phyloP scores from a whole-genome alignment of 73 alveolate species.

The Paramecium sonneborni region DNA sequence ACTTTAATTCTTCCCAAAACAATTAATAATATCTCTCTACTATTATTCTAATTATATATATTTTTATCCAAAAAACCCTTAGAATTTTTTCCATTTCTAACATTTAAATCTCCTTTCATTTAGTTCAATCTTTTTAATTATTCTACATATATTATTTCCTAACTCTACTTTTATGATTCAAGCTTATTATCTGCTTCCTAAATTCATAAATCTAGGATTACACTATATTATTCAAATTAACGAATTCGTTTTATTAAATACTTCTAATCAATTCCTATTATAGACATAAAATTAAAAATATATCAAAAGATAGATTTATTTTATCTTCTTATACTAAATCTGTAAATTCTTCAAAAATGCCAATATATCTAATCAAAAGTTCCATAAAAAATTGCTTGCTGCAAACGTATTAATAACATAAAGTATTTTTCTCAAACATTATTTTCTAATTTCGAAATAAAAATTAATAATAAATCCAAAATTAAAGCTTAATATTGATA shows the following conservation, averaged over 20 bases:
- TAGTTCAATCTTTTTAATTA: constrained; percentile 15
- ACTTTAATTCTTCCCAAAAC: constrained; percentile 36
- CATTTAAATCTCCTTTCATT: not conserved
- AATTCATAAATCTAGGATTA: too few species aligned
- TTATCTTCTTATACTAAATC: constrained; percentile 41
- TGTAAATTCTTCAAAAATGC: constrained; percentile 39
- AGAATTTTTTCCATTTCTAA: constrained; percentile 53
- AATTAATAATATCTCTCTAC: constrained; percentile 15
- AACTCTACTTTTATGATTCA: not conserved
- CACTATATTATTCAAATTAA: not conserved
- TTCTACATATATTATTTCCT: not conserved
- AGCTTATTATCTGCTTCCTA: not conserved
- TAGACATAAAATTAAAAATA: constrained; percentile 9
- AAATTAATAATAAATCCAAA: too few species aligned
- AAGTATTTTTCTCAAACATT: not conserved
- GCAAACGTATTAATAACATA: constrained; percentile 51
- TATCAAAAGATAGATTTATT: constrained; percentile 56
- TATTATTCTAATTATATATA: not conserved
- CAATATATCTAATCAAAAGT: not conserved
- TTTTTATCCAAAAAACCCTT: constrained; percentile 15
- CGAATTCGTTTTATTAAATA: not conserved
- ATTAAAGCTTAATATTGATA: not conserved
- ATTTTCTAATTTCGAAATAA: not conserved
- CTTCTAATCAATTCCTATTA: constrained; percentile 39
- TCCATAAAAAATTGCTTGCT: constrained; percentile 39